phyloP scores from a whole-genome alignment of 2,329 filamentous ascomycete genomes.

The Pochonia chlamydosporia region DNA sequence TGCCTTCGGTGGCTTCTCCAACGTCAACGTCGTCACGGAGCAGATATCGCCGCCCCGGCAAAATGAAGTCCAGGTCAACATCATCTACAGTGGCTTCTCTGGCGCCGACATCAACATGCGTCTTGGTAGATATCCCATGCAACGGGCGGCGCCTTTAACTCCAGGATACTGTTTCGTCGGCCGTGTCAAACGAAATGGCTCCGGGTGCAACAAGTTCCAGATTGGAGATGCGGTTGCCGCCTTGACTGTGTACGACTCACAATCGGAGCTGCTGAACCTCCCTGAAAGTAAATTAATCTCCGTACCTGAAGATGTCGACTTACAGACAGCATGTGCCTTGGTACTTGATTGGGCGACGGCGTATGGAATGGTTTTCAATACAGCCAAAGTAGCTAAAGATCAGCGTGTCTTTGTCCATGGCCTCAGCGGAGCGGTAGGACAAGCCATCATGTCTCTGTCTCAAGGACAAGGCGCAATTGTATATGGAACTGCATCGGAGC shows the following conservation, averaged over 20 bases:
- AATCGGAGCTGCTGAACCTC: no score
- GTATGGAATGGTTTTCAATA: constrained; percentile 29
- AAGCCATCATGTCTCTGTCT: constrained; percentile 34
- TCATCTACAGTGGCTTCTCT: constrained; percentile 41
- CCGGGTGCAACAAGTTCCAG: no score
- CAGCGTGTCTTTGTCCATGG: constrained; percentile 46
- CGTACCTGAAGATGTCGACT: constrained; percentile 34
- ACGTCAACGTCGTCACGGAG: no score
- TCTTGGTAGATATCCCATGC: constrained; percentile 38
- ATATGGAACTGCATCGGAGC: no score
- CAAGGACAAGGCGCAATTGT: constrained; percentile 37
- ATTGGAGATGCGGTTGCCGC: no score
- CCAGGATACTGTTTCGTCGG: constrained; percentile 44
- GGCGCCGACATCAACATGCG: constrained; percentile 46
- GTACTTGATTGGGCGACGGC: constrained; percentile 41
- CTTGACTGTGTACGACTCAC: no score
- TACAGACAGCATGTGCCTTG: constrained; percentile 33
- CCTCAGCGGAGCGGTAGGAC: constrained; percentile 43
- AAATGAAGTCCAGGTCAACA: constrained; percentile 40
- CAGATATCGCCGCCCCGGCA: no score
- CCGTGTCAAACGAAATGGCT: no score
- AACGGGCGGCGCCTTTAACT: constrained; percentile 38
- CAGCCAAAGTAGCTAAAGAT: constrained; percentile 33
- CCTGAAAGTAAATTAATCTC: constrained; percentile 38
- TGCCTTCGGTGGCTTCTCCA: no score